These are phyloP conservation scores for Leishmania mexicana DNA, from an alignment of 208 protist genomes.

Conservation along the genomic window DNA sequence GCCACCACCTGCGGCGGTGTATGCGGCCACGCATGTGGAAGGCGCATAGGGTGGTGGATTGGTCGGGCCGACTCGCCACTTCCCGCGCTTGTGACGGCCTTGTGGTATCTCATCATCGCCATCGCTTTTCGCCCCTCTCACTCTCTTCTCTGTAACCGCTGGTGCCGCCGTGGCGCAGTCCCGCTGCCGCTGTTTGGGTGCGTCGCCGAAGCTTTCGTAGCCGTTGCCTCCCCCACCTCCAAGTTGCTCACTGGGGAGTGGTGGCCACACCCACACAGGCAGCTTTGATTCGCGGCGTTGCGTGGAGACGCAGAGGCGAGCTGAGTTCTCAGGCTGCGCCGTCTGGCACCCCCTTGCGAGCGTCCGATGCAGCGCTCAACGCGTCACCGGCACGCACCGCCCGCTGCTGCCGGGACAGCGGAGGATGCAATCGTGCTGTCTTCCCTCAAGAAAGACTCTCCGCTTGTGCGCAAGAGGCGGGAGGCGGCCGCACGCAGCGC, in stretches of 20 bases:
- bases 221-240: neutral
- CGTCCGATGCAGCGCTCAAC: neutral
- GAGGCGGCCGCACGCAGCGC: slow-evolving; percentile 17
- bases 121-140: neutral
- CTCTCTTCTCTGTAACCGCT: neutral
- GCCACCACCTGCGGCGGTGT: no score
- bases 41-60: no score
- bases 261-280: no score
- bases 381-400: neutral
- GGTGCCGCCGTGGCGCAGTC: neutral
- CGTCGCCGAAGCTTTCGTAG: neutral
- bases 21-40: no score
- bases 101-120: no score
- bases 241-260: neutral
- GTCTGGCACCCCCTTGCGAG: no score
- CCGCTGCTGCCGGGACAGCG: no score
- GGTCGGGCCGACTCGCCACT: no score
- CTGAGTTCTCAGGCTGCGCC: no score
- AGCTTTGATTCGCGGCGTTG: neutral
- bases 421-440: no score
- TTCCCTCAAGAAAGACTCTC: neutral
- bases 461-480: neutral
- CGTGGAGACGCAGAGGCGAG: neutral
- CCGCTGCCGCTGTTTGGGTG: neutral
- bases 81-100: no score